phyloP scores from a whole-genome alignment of 805 yeast species.

The Spathaspora hagerdaliae region DNA sequence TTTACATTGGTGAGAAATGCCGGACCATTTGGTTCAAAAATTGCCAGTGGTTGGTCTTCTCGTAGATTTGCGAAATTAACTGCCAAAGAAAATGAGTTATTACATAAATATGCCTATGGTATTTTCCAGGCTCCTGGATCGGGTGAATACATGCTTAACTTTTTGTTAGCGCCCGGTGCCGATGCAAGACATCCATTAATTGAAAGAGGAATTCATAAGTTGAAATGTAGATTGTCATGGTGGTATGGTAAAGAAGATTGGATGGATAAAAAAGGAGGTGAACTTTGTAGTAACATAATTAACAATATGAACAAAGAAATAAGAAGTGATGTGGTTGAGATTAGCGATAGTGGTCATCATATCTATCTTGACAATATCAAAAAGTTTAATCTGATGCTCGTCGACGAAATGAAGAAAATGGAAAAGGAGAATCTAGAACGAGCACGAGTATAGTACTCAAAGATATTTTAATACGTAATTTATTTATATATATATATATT shows the following conservation, averaged over 20 bases:
- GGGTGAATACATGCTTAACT: conserved; percentile 88
- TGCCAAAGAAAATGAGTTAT: conserved; percentile 39
- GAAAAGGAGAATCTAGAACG: background rate
- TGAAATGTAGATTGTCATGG: conserved; percentile 70
- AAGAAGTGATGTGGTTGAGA: conserved; percentile 29
- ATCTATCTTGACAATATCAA: conserved; percentile 64
- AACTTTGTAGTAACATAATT: conserved; percentile 32
- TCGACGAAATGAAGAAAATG: conserved; percentile 45
- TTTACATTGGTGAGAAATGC: conserved; percentile 72
- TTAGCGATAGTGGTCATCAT: conserved; percentile 71
- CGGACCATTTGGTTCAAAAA: conserved; percentile 78
- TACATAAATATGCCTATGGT: conserved; percentile 79
- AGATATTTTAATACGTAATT: background rate
- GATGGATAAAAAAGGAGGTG: conserved; percentile 55
- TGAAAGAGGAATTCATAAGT: conserved; percentile 44
- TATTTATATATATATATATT: background rate
- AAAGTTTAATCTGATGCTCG: conserved; percentile 49
- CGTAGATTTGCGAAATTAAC: conserved; percentile 68
- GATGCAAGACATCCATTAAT: conserved; percentile 73
- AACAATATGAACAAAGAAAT: conserved; percentile 11
- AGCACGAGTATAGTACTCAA: no score
- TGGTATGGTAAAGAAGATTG: conserved; percentile 75
- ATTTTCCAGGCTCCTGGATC: conserved; percentile 86
- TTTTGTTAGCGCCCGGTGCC: conserved; percentile 87
- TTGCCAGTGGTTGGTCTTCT: conserved; percentile 87